These are phyloP conservation scores for Talaromyces sp. DNA, from an alignment of 2,329 filamentous ascomycete genomes.

Conservation along the genomic window DNA sequence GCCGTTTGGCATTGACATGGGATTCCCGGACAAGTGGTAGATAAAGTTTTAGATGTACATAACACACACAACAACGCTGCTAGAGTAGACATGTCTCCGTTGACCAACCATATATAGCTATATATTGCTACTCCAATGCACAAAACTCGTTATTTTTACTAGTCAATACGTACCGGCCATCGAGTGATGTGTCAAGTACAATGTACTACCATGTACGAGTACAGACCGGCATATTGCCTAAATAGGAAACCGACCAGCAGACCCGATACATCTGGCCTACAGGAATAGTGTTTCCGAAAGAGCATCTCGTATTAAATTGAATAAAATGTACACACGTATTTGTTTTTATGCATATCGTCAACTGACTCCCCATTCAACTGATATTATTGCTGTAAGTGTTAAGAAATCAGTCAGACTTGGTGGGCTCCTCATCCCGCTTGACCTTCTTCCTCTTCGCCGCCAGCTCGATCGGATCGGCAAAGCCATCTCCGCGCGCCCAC, in stretches of 20 bases:
- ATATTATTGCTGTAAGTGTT: too few relatives aligned
- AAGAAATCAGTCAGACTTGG: not conserved
- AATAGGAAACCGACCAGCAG: not conserved
- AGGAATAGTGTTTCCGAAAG: not conserved
- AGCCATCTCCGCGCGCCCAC: conserved; percentile 70
- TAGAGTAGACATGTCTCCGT: not conserved
- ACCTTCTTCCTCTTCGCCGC: conserved; percentile 32
- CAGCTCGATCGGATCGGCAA: conserved; percentile 59
- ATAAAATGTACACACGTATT: not conserved
- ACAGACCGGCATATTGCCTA: not conserved
- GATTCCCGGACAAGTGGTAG: conserved; percentile 60
- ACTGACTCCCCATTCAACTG: too few relatives aligned
- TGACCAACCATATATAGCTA: not conserved
- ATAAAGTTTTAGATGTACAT: not conserved
- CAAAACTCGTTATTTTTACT: not conserved
- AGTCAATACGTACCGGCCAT: not conserved
- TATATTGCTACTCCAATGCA: not conserved
- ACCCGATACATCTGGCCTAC: not conserved
- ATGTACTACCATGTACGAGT: not conserved
- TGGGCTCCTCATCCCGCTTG: not conserved
- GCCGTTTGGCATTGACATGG: conserved; percentile 63
- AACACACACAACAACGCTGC: not conserved
- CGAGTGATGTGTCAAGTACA: not conserved
- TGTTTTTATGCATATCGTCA: not conserved
- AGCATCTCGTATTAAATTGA: not conserved